Base-by-base conservation (phyloP, 306 rosid species). In the Rosa persica region DNA sequence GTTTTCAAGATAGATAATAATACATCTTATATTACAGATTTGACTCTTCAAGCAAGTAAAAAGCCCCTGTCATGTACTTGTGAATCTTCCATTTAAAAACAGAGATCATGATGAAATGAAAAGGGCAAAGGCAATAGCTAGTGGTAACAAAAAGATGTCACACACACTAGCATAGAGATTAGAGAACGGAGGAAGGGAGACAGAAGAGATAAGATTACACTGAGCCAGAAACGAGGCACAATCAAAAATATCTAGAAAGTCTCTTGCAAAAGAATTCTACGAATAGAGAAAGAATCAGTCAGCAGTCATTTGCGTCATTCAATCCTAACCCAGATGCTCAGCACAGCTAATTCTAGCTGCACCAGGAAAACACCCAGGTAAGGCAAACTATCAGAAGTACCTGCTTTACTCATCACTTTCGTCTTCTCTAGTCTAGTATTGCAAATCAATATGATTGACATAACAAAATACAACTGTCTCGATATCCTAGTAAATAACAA, bases 331-430 rank as follows among this genome's bases (percentile, higher is more conserved):
- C 57, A 42, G 83, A 85, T 76, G 80, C 84, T 79, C 89, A 72
- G 83, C 85, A 77, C 86, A 83, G 84, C 86, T 38, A 55, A 49
- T 64, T 73, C 54, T 76, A 67, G 86, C 82, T 47, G 82, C 88
- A 60, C 91, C 85, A 85, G 84, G 86, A 88, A 76, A 87, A 77
- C 85, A 74, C 58, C 77, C 65, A 72, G 81, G 84, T 75, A 70
- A 81, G 76, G 78, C 30, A 78, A 83, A 83, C 68, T 66, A 81
- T 85, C 91, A 85, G 80, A 86, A 86, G 89, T 81, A 82, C 86
- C 85, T 88, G 89, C 88, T 78, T 77, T 47, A 54, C 76, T 81
- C 89, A 81, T 88, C 89, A 88, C 73, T 70, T 84, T 80, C 87
- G 36, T 69, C 79, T 69, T 82, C 89, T 54, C 89, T 79, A 79